Evolutionary conservation across 78 protist genomes (phyloP), one percentile per base, ranked within the genome.

Genomic region (Cavenderia fasciculata): DNA sequence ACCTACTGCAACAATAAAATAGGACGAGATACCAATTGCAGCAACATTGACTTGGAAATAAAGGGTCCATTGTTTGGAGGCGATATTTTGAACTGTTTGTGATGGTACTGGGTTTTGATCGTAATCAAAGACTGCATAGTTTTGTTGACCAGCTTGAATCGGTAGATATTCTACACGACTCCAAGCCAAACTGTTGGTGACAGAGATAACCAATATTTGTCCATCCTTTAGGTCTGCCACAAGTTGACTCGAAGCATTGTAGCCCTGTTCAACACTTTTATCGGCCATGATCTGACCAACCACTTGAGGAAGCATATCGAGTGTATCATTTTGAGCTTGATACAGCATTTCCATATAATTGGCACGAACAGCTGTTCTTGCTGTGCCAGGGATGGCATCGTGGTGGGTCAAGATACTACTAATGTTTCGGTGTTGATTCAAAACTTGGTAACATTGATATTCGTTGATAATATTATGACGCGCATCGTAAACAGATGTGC

Each of bases 351-450:
- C 41, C 10, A 82, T 56, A 33, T 82, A 82, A 33, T 82, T 57
- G 19, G 52, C 73, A 8, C 90, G 59, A 1, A 82, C 90, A 33
- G 38, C 27, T 5, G 1, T 6, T 31, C 56, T 82, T 0, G 78
- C 56, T 3, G 90, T 82, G 25, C 90, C 90, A 41, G 90, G 65
- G 11, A 68, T 43, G 2, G 90, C 90, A 56, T 82, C 90, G 16
- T 82, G 90, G 43, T 82, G 90, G 0, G 78, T 68, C 19, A 82
- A 61, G 0, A 82, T 82, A 0, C 90, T 78, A 82, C 90, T 82
- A 2, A 56, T 63, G 33, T 82, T 82, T 52, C 90, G 34, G 27
- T 82, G 90, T 21, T 47, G 52, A 10, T 25, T 4, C 14, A 82
- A 54, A 14, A 78, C 76, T 6, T 57, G 7, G 5, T 19, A 82